Percentiles rank a stretch among this genome's conserved stretches.
Conservation (phyloP, 2,329 filamentous ascomycete species). For the Colletotrichum sp. region DNA sequence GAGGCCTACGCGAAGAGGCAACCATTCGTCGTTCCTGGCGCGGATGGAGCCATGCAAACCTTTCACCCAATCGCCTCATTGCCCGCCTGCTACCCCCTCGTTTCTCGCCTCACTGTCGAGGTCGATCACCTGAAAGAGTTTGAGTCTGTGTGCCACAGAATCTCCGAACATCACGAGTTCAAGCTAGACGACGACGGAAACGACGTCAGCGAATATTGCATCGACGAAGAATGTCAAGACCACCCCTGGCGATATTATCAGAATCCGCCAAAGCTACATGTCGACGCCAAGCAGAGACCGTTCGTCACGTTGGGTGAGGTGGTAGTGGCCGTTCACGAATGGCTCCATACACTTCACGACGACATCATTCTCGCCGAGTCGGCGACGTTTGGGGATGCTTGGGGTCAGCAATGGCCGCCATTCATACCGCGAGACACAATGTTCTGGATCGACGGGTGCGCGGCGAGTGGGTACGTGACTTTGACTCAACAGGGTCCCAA, state of each 20-base stretch:
- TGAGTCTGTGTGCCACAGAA: not conserved
- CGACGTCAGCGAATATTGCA: not conserved
- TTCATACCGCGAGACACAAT: not conserved
- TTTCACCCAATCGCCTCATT: not conserved
- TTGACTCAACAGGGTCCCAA: not conserved
- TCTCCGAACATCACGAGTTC: not conserved
- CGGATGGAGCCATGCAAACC: not conserved
- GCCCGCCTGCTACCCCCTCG: not conserved
- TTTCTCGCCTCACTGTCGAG: not conserved
- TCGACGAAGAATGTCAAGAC: not conserved
- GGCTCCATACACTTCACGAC: not conserved
- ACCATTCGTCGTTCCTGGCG: not conserved
- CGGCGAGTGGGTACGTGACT: not conserved
- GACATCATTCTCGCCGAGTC: not conserved
- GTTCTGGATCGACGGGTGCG: not conserved
- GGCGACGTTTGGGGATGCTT: not conserved
- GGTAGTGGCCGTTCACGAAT: not conserved
- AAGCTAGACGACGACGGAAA: not conserved
- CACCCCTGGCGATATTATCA: not conserved
- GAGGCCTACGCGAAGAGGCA: not conserved
- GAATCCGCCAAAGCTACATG: not conserved
- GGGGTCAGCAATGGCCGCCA: not conserved
- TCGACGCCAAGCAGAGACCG: not conserved
- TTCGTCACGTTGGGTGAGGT: not conserved
- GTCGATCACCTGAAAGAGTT: not conserved